Evolutionary conservation across 495 filamentous ascomycete genomes (phyloP), one percentile per base, ranked within the genome.

Genomic region (Aspergillus coremiiformis): DNA sequence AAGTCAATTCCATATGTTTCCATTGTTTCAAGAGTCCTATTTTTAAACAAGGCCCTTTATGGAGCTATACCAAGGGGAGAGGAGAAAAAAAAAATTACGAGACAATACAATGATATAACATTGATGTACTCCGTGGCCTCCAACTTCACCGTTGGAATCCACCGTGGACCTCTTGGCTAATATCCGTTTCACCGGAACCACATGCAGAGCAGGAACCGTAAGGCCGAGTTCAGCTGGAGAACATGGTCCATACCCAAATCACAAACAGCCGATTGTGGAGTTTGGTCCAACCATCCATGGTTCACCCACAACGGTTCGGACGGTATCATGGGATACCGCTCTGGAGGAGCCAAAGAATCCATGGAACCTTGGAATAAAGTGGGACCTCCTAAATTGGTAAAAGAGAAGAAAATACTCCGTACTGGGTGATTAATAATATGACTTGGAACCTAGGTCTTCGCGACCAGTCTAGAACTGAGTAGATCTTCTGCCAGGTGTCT

Each of bases 401-500:
- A 30, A 35, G 5, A 15, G 32, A 35, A 35, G 14, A n/a, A 35
- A 30, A 7, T 7, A 11, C 17, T 17, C 15, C 3, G 37, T 11
- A 41, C 12, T n/a, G n/a, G n/a, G n/a, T n/a, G n/a, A n/a, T n/a
- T n/a, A n/a, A n/a, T n/a, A n/a, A n/a, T n/a, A n/a, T n/a, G n/a
- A n/a, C n/a, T n/a, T n/a, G n/a, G 19, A 21, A 10, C 19, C 8
- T 20, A 7, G 7, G 37, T 19, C n/a, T 21, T 20, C 37, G 7
- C 0, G 21, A 41, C 37, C 8, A 22, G n/a, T n/a, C n/a, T n/a
- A n/a, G n/a, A n/a, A n/a, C n/a, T n/a, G n/a, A n/a, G n/a, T n/a
- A 47, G 44, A 47, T 47, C 44, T 47, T 47, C 27, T 47, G 44
- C 11, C 37, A n/a, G n/a, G n/a, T n/a, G n/a, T n/a, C n/a, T n/a